Percentiles rank a stretch among this genome's conserved stretches.
Conservation (phyloP, 768 basidiomycete genomes). For the Clitopilus passeckerianus region DNA sequence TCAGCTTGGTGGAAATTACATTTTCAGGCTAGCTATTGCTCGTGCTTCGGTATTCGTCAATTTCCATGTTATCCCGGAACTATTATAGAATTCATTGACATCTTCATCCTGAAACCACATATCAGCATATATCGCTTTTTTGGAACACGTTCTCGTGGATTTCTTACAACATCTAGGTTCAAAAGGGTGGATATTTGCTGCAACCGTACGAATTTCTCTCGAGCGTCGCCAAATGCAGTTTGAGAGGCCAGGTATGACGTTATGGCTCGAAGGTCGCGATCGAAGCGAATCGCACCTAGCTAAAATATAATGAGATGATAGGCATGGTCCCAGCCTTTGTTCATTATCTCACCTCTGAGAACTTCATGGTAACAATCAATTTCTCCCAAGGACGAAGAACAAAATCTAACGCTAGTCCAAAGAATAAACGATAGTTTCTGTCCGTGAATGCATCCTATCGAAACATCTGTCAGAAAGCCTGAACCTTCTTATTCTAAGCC, state of each 20-base stretch:
- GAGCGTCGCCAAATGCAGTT: slow-evolving; percentile 81
- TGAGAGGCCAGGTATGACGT: slow-evolving; percentile 82
- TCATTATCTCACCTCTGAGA: slow-evolving; percentile 66
- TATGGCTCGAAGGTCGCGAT: slow-evolving; percentile 84
- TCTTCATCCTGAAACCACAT: slow-evolving; percentile 71
- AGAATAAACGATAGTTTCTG: slow-evolving; percentile 81
- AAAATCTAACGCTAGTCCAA: slow-evolving; percentile 79
- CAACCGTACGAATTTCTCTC: slow-evolving; percentile 88
- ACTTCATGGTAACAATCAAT: slow-evolving; percentile 71
- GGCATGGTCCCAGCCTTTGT: not conserved
- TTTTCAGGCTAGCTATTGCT: slow-evolving; percentile 57
- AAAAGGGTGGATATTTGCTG: slow-evolving; percentile 92
- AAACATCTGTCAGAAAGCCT: not conserved
- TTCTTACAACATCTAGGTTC: slow-evolving; percentile 75
- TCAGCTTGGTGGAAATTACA: slow-evolving; percentile 18
- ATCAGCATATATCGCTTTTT: slow-evolving; percentile 6
- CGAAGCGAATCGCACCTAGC: slow-evolving; percentile 95
- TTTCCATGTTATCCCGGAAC: slow-evolving; percentile 89
- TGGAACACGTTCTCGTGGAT: not conserved
- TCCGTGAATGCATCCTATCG: slow-evolving; percentile 82
- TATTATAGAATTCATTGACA: slow-evolving; percentile 90
- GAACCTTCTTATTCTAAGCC: not conserved
- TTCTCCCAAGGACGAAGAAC: slow-evolving; percentile 97
- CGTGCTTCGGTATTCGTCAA: slow-evolving; percentile 74
- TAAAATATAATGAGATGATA: slow-evolving; percentile 2